phyloP scores from a whole-genome alignment of 805 yeast genomes.

The Candida coquimbonensis region DNA sequence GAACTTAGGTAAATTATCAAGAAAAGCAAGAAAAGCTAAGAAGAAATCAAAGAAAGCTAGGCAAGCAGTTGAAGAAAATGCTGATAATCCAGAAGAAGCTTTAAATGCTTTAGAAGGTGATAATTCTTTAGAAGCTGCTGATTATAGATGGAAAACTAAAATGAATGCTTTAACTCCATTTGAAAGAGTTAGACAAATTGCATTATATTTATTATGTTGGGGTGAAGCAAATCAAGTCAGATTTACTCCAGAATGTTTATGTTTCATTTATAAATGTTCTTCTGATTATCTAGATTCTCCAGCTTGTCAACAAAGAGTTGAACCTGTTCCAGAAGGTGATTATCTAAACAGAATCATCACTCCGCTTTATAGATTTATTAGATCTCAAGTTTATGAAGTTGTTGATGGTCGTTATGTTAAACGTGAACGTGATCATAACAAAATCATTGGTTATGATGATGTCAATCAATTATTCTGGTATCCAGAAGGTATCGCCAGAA shows the following conservation, averaged over 20 bases:
- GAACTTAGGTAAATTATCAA: conserved; percentile 67
- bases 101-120: conserved; percentile 71
- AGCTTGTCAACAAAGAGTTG: conserved; percentile 80
- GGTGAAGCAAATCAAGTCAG: conserved; percentile 94
- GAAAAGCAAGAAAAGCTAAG: conserved; percentile 74
- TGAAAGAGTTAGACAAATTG: conserved; percentile 73
- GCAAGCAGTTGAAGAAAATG: conserved; percentile 61
- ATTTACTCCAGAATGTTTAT: conserved; percentile 82
- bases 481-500: conserved; percentile 96
- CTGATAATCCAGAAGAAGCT: conserved; percentile 52
- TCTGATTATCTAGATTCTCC: conserved; percentile 84
- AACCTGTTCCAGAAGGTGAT: conserved; percentile 83
- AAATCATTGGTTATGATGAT: conserved; percentile 90
- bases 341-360: conserved; percentile 87
- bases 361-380: conserved; percentile 75
- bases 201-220: conserved; percentile 72
- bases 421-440: conserved; percentile 80
- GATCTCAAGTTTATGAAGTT: conserved; percentile 77
- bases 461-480: conserved; percentile 99
- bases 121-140: conserved; percentile 77
- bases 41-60: conserved; percentile 75
- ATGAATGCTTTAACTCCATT: conserved; percentile 69
- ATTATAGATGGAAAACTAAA: conserved; percentile 74
- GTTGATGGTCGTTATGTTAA: conserved; percentile 76
- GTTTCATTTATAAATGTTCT: conserved; percentile 94